Base-by-base conservation (phyloP, 2,329 filamentous ascomycete genomes). In the Aspergillus eucalypticola region DNA sequence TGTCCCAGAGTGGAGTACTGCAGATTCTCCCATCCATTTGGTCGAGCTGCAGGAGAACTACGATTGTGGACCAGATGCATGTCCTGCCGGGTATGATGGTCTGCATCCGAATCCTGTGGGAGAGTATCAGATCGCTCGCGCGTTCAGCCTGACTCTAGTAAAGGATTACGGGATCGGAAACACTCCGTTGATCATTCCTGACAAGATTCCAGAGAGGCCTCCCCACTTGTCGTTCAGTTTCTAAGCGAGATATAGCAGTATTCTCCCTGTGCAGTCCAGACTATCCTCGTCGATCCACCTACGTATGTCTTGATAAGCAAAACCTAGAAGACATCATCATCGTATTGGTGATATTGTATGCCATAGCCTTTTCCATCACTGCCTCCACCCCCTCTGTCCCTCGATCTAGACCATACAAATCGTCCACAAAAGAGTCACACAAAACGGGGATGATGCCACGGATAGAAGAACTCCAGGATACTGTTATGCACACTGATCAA, bases 1-100 rank as follows among this genome's bases (percentile, higher is more conserved):
- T 1, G 46, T 58, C 32, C 25, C 56, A 17, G 41, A 15, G 3
- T 58, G 56, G 56, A 53, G 17, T 27, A 53, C 27, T 13, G 21
- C 8, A 5, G 56, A 49, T 21, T 58, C 56, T 5, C 56, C 56
- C 4, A 44, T 58, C 13, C 13, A 46, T 21, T 27, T 48, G 7
- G 56, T 58, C 8, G 56, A 58, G 10, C 21, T 53, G 8, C 23
- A 42, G 13, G 38, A 50, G 25, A 52, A 58, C 17, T 58, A 58
- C 25, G 25, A 58, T 10, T 58, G 56, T 32, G 46, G 19, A 13
- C 48, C 56, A 3, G 42, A 21, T 8, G 38, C 29, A 29, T 58
- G 56, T 52, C 56, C 56, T 10, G 56, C 25, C 3, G 56, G 56
- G 5, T 58, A 58, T 46, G 56, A 58, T 17, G 56, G 56, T 4